Conservation (phyloP, 768 basidiomycete species). For the Heimioporus sp. region DNA sequence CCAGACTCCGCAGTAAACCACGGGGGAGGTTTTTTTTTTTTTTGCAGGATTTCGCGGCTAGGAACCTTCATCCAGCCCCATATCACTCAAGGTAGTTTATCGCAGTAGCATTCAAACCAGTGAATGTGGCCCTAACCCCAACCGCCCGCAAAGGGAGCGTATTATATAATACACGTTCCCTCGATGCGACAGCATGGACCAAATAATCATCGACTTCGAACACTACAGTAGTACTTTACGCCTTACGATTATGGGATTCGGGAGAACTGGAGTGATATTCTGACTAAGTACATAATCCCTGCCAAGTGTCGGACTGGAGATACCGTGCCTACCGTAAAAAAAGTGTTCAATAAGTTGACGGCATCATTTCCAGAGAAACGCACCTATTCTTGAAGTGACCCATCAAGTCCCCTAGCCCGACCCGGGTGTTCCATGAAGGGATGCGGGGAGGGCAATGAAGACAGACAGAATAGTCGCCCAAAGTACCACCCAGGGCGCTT, state of each 20-base stretch:
- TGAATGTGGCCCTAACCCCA: too few relatives aligned
- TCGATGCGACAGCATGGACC: not conserved
- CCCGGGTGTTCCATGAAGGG: conserved; percentile 25
- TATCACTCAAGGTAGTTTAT: too few relatives aligned
- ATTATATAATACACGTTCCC: too few relatives aligned
- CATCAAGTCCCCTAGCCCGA: conserved; percentile 13
- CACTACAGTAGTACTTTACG: not conserved
- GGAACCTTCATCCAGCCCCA: too few relatives aligned
- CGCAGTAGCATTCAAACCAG: too few relatives aligned
- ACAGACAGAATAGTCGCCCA: conserved; percentile 21
- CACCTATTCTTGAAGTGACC: conserved; percentile 19
- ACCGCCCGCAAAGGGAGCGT: too few relatives aligned
- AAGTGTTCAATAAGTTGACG: not conserved
- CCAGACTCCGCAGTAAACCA: too few relatives aligned
- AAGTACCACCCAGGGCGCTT: not conserved
- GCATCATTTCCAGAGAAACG: conserved; percentile 3
- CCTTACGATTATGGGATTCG: conserved; percentile 4
- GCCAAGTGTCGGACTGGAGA: conserved; percentile 14
- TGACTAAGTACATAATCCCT: conserved; percentile 19
- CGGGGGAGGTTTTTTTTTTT: too few relatives aligned
- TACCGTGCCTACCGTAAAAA: conserved; percentile 14
- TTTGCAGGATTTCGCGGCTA: too few relatives aligned
- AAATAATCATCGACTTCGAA: not conserved
- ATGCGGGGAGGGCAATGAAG: conserved; percentile 26
- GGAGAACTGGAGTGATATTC: conserved; percentile 19